Conservation (phyloP, 768 basidiomycete genomes). For the Tulasnella sp. region DNA sequence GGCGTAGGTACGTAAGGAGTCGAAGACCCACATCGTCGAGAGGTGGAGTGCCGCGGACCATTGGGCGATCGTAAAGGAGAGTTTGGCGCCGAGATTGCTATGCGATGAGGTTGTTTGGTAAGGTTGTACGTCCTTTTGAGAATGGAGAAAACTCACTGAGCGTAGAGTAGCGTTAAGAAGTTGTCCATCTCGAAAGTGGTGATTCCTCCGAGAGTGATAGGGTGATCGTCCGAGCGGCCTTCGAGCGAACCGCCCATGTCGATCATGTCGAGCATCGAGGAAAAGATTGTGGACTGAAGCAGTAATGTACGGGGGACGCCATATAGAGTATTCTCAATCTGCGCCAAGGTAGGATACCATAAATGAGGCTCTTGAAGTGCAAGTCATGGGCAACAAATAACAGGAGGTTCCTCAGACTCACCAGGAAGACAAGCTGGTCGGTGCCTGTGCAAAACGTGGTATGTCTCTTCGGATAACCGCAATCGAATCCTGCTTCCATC, state of each 20-base stretch:
- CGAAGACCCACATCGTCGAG: neutral
- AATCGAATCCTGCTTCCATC: too few relatives aligned
- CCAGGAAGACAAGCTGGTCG: too few relatives aligned
- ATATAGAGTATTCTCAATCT: slow-evolving; percentile 1
- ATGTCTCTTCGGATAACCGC: too few relatives aligned
- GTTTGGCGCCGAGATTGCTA: too few relatives aligned
- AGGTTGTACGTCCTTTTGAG: too few relatives aligned
- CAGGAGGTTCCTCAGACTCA: too few relatives aligned
- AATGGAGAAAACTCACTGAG: neutral
- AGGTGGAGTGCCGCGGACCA: neutral
- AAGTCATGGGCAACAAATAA: too few relatives aligned
- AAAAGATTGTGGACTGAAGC: neutral
- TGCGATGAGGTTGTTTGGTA: too few relatives aligned
- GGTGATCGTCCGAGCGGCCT: neutral
- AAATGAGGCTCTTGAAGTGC: too few relatives aligned
- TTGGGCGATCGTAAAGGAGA: too few relatives aligned
- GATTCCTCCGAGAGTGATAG: neutral
- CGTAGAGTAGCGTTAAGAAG: neutral
- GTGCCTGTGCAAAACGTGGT: too few relatives aligned
- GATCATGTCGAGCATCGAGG: neutral
- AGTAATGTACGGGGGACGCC: neutral
- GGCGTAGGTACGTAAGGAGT: neutral
- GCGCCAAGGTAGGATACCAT: too few relatives aligned
- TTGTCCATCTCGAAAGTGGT: slow-evolving; percentile 12
- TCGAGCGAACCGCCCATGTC: neutral